Evolutionary conservation across 192 early-diverging fungal species (phyloP), one percentile per base, ranked within the genome.

Genomic region (Dispira parvispora): DNA sequence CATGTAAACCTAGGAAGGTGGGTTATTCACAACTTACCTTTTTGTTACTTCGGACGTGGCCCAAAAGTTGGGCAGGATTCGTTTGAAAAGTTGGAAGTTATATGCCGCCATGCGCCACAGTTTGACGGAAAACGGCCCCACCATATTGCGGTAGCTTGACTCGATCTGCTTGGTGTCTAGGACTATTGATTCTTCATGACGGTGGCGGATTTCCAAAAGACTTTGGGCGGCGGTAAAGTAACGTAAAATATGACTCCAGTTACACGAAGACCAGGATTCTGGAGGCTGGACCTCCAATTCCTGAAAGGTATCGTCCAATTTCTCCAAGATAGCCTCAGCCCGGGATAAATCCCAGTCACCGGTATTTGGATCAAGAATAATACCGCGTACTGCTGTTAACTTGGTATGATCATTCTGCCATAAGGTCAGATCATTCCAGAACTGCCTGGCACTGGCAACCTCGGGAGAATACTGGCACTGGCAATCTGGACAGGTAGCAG

Each of bases 51-150:
- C 52, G 10, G 52, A n/a, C n/a, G n/a, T 53, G 8, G 52, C 8
- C 52, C 52, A 53, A 20, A 53, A 53, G 52, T 53, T 53, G 52
- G 52, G 52, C 20, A 53, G 10, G 9, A 53, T 53, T 20, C n/a
- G 8, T 23, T 25, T 18, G 52, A 53, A 23, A 25, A n/a, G 9
- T 25, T 53, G 52, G 26, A 53, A n/a, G 20, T 53, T 53, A 25
- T 10, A 10, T 8, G 26, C 8, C 11, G 52, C n/a, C 10, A n/a
- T 12, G 11, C 8, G 10, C 10, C 52, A 53, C n/a, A 53, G 52
- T 18, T 53, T 53, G 9, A 53, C 8, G 10, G 52, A 53, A n/a
- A 53, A 53, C 8, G 52, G 52, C 9, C 52, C 52, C 20, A 20
- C 52, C 10, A n/a, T 53, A 20, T n/a, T 25, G 10, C 20, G 9